Conservation (phyloP, 768 basidiomycete species). For the Leucosporidium yakuticum region DNA sequence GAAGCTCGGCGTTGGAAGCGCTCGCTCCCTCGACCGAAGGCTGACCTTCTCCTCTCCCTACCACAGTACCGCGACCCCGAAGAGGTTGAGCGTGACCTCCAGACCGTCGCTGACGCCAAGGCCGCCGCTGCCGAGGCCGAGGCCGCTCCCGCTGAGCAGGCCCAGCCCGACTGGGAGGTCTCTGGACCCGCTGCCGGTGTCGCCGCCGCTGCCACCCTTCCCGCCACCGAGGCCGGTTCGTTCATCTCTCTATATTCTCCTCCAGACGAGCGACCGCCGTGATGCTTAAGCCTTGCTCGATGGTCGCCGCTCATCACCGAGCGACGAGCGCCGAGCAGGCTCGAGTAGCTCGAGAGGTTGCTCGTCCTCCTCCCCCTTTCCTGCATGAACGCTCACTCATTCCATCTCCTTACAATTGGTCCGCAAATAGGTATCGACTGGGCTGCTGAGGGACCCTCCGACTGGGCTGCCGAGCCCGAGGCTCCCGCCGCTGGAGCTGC, state of each 20-base stretch:
- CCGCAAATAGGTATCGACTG: slow-evolving; percentile 63
- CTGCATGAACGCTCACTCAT: slow-evolving; percentile 1
- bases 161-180: slow-evolving; percentile 54
- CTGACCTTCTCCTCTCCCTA: slow-evolving; percentile 42
- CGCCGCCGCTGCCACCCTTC: slow-evolving; percentile 69
- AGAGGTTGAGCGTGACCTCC: slow-evolving; percentile 96
- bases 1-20: not conserved
- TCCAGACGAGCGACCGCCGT: not conserved
- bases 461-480: slow-evolving; percentile 64
- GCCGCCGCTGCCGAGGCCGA: slow-evolving; percentile 52
- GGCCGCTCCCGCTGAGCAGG: slow-evolving; percentile 42
- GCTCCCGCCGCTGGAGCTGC: slow-evolving; percentile 3
- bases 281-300: no score
- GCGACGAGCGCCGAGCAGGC: no score
- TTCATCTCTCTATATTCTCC: slow-evolving; percentile 7
- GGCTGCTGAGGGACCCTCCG: slow-evolving; percentile 63
- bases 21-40: not conserved
- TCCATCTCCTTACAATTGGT: slow-evolving; percentile 19
- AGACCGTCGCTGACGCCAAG: slow-evolving; percentile 86
- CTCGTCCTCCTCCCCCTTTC: no score
- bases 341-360: no score
- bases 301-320: no score
- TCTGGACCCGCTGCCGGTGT: slow-evolving; percentile 55
- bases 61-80: slow-evolving; percentile 93
- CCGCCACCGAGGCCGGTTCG: slow-evolving; percentile 56